Conservation (phyloP, 2,329 filamentous ascomycete species). For the Alternaria brassicae region DNA sequence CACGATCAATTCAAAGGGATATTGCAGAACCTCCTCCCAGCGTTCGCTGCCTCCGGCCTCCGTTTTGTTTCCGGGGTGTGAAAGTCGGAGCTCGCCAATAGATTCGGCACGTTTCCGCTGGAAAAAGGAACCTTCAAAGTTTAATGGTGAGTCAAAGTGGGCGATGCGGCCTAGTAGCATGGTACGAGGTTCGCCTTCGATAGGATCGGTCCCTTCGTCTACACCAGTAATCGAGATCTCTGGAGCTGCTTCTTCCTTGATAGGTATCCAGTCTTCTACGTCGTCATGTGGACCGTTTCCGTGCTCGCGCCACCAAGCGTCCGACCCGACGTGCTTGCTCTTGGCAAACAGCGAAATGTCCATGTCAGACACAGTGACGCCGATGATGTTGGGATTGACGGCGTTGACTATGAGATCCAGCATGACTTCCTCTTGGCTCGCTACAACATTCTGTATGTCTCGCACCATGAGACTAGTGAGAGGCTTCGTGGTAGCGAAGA, state of each 20-base stretch:
- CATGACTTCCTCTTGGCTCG: conserved; percentile 94
- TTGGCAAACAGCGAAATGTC: conserved; percentile 95
- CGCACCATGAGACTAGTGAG: conserved; percentile 79
- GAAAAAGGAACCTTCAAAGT: conserved; percentile 89
- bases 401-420: conserved; percentile 88
- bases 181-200: conserved; percentile 73
- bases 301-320: conserved; percentile 54
- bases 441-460: conserved; percentile 86
- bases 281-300: conserved; percentile 29
- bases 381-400: conserved; percentile 90
- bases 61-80: conserved; percentile 86
- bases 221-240: conserved; percentile 28
- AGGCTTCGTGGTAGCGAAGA: conserved; percentile 90
- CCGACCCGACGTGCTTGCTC: conserved; percentile 81
- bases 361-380: conserved; percentile 83
- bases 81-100: conserved; percentile 81
- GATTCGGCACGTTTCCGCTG: conserved; percentile 74
- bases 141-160: conserved; percentile 84
- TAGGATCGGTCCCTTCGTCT: conserved; percentile 67
- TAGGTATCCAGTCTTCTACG: conserved; percentile 38
- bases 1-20: conserved; percentile 92
- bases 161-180: conserved; percentile 91
- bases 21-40: conserved; percentile 89
- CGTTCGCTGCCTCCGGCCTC: conserved; percentile 79
- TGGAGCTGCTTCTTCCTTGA: conserved; percentile 19